Base-by-base conservation (phyloP, 208 protist species). In the Wallacemonas collosoma region DNA sequence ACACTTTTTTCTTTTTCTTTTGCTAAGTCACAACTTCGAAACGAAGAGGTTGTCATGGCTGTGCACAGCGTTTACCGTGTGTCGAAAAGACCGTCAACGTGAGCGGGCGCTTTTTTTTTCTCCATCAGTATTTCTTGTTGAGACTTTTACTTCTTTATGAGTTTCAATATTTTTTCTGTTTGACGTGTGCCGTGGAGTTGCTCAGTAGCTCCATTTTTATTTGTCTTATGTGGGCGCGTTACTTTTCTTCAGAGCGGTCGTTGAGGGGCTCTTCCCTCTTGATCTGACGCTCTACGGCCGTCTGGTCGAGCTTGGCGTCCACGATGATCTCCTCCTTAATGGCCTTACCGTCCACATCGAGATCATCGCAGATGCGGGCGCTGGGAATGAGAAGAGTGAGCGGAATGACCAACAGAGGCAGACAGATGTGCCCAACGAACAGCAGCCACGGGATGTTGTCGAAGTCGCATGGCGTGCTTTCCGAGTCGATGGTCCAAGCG, bases 361-460 rank as follows among this genome's bases (percentile, higher is more conserved):
- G 58, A 41, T 88, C 65, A 48, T 90, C 82, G 73, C 79, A 83
- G 43, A 93, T 88, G 73, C 82, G 81, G 12, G 83, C 82, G 0
- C 26, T 43, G 2, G 88, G 91, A 26, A 95, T 73, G 9, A 95
- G 74, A 35, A 93, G 36, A 8, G 79, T 81, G 14, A 91, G 63
- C 4, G 87, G 86, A 17, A 94, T 76, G 26, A 77, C 70, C 7
- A 94, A 51, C 64, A 87, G 55, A 9, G 88, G 91, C 17, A 83
- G 68, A 41, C 79, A 39, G 45, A 89, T 76, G 71, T 92, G 85
- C 7, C 85, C 78, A 0, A 93, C 56, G 12, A 94, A 38, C 39
- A 95, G 40, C 47, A 94, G 72, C 79, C 68, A 81, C 57, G 71
- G 79, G 26, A 94, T 62, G 69, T 94, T 91, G 64, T 38, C 17